Evolutionary conservation across 2,329 filamentous ascomycete species (phyloP).

Genomic region (Aspergillus eucalypticola): DNA sequence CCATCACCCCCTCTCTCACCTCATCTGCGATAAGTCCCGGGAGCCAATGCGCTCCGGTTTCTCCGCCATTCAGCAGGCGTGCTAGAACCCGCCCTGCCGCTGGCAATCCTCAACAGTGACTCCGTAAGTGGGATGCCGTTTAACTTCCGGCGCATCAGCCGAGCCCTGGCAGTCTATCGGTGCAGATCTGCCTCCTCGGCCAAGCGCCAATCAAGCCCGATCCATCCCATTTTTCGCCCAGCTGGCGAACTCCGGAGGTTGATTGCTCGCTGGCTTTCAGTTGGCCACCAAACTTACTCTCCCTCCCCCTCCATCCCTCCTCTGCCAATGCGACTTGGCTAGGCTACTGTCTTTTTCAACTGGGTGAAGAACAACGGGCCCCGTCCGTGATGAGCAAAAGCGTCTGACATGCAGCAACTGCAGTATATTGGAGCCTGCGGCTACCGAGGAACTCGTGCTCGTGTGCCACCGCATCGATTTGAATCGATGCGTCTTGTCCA

Average conservation of each 20-base stretch:
- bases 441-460: not conserved
- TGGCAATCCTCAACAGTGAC: not conserved
- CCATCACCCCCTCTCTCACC: not conserved
- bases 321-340: not conserved
- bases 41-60: conserved; percentile 1
- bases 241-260: not conserved
- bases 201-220: not conserved
- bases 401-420: not conserved
- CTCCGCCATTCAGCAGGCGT: conserved; percentile 5
- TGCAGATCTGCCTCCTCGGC: conserved; percentile 2
- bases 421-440: no score
- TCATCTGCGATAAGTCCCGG: conserved; percentile 1
- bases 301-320: not conserved
- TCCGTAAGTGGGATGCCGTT: conserved; percentile 2
- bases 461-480: not conserved
- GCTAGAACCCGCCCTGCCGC: not conserved
- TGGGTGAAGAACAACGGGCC: conserved; percentile 1
- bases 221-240: not conserved
- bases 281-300: no score
- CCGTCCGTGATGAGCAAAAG: conserved; percentile 5
- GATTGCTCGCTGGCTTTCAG: not conserved
- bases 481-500: not conserved
- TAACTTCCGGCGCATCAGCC: conserved; percentile 8
- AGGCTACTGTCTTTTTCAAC: no score
- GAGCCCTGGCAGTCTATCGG: conserved; percentile 4